Evolutionary conservation across 495 filamentous ascomycete species (phyloP).

Genomic region (Recurvomyces mirabilis): DNA sequence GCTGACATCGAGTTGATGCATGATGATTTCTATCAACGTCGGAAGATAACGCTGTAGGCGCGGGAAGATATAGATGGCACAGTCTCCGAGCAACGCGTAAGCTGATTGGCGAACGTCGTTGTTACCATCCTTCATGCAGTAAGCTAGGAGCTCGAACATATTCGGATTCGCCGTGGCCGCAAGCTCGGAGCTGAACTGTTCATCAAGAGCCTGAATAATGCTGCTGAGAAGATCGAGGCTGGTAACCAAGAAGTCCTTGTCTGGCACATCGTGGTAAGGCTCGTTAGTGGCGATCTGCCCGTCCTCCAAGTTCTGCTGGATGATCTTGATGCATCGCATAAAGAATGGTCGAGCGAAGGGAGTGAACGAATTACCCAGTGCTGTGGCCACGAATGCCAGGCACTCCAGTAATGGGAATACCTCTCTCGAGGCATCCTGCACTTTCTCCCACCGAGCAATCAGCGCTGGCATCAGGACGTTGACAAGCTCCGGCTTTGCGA

Average conservation of each 20-base stretch:
- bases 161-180: conserved; percentile 61
- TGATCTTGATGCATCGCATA: conserved; percentile 73
- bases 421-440: conserved; percentile 82
- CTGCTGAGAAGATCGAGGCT: conserved; percentile 90
- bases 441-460: conserved; percentile 77
- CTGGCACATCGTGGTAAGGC: conserved; percentile 61
- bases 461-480: conserved; percentile 89
- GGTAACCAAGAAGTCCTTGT: conserved; percentile 95
- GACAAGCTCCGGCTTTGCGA: conserved; percentile 67
- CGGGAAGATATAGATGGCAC: conserved; percentile 85
- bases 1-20: conserved; percentile 77
- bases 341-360: conserved; percentile 79
- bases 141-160: conserved; percentile 80
- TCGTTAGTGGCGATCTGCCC: conserved; percentile 50
- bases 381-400: conserved; percentile 84
- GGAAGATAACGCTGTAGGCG: conserved; percentile 67
- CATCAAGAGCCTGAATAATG: conserved; percentile 83
- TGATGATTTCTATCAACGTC: conserved; percentile 62
- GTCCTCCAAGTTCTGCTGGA: conserved; percentile 78
- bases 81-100: conserved; percentile 91
- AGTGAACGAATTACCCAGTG: conserved; percentile 70
- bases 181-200: conserved; percentile 59
- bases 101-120: conserved; percentile 94
- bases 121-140: conserved; percentile 86
- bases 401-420: conserved; percentile 92